phyloP scores from a whole-genome alignment of 345 rosid genomes.

The Conringia planisiliqua region DNA sequence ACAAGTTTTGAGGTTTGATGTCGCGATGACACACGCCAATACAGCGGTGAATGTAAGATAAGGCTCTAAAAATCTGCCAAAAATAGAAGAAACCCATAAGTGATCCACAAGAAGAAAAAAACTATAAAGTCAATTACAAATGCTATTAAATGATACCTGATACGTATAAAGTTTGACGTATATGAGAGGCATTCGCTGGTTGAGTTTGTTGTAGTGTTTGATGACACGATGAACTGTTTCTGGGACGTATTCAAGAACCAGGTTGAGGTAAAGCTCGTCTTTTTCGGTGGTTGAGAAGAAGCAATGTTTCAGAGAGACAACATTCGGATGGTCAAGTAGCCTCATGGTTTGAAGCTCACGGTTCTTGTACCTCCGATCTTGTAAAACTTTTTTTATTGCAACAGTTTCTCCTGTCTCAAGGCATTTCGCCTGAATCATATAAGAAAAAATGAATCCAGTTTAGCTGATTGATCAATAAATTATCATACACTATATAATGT shows the following conservation, averaged over 20 bases:
- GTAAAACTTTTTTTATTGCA: constrained; percentile 96
- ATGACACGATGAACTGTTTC: constrained; percentile 92
- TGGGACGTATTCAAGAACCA: constrained; percentile 96
- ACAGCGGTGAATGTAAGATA: constrained; percentile 82
- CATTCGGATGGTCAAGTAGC: constrained; percentile 92
- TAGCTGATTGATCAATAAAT: neutral
- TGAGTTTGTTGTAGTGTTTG: constrained; percentile 87
- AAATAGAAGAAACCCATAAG: neutral
- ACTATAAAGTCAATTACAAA: neutral
- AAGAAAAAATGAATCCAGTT: neutral
- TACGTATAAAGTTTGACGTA: constrained; percentile 90
- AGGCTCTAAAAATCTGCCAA: constrained; percentile 87
- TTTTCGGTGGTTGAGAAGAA: constrained; percentile 96
- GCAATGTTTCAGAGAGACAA: constrained; percentile 86
- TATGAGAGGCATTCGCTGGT: constrained; percentile 86
- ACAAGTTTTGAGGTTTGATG: constrained; percentile 95
- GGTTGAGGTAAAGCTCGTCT: constrained; percentile 92
- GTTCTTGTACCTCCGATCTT: constrained; percentile 96
- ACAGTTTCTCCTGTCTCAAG: constrained; percentile 96
- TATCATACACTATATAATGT: neutral
- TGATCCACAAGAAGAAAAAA: neutral
- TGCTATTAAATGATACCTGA: constrained; percentile 52
- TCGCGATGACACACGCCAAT: constrained; percentile 95
- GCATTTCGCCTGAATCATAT: constrained; percentile 68
- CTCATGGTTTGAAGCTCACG: constrained; percentile 99